Conservation (phyloP, 257 asterid genomes). For the Misopates orontium region DNA sequence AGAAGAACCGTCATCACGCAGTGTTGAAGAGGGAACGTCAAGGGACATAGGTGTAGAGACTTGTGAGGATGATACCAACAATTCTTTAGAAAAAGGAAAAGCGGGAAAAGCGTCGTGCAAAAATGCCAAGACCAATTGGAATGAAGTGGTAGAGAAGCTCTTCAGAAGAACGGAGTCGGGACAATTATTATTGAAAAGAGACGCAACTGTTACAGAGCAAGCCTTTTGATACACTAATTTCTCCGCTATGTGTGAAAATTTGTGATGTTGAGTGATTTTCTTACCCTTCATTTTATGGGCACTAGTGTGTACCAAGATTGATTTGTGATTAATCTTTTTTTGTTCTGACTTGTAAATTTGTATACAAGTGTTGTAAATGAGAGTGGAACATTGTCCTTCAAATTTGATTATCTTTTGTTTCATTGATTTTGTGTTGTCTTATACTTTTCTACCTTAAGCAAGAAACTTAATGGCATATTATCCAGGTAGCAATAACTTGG, state of each 20-base stretch:
- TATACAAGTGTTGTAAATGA: conserved; percentile 12
- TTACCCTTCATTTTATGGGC: conserved; percentile 21
- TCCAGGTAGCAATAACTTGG: background rate
- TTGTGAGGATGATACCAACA: conserved; percentile 22
- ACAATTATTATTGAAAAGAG: conserved; percentile 40
- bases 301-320: conserved; percentile 9
- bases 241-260: background rate
- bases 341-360: conserved; percentile 19
- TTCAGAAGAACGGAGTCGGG: conserved; percentile 55
- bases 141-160: conserved; percentile 60
- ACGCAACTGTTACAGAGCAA: conserved; percentile 23
- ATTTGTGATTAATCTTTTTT: background rate
- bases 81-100: conserved; percentile 29
- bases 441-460: background rate
- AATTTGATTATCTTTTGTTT: background rate
- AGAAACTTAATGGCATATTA: background rate
- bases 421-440: background rate
- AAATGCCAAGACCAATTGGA: conserved; percentile 67
- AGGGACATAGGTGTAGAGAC: conserved; percentile 30
- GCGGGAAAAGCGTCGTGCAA: conserved; percentile 27
- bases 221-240: conserved; percentile 7
- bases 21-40: conserved; percentile 36
- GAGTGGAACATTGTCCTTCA: conserved; percentile 7
- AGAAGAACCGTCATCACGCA: conserved; percentile 34
- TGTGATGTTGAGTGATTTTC: background rate